Evolutionary conservation across 345 rosid species (phyloP).

Genomic region (Moricandia moricandioides): DNA sequence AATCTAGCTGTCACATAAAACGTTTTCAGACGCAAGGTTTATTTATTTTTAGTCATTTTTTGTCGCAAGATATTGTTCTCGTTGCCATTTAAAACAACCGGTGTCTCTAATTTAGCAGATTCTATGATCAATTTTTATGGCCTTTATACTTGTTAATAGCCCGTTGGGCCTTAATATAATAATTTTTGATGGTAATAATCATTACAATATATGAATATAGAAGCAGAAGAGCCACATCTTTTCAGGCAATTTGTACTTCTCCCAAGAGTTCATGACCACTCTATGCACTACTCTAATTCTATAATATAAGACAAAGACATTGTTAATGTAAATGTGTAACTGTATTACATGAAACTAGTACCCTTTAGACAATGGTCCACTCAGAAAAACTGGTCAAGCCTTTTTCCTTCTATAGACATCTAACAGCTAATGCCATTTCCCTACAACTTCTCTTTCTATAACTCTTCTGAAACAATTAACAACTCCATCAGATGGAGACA

Average conservation of each 20-base stretch:
- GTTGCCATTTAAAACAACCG: not conserved
- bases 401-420: constrained; percentile 32
- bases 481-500: constrained; percentile 15
- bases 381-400: constrained; percentile 33
- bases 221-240: constrained; percentile 16
- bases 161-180: constrained; percentile 9
- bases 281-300: constrained; percentile 22
- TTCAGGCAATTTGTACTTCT: constrained; percentile 29
- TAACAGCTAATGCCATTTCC: constrained; percentile 27
- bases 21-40: not conserved
- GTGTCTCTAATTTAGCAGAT: not conserved
- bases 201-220: not conserved
- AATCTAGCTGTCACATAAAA: not conserved
- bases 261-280: constrained; percentile 24
- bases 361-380: constrained; percentile 28
- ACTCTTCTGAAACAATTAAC: not conserved
- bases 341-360: not conserved
- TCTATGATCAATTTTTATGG: not conserved
- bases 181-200: not conserved
- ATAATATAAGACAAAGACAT: not conserved
- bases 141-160: not conserved
- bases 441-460: constrained; percentile 11
- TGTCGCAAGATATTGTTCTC: not conserved
- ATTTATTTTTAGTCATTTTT: not conserved
- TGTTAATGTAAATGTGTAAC: not conserved